Base-by-base conservation (phyloP, 352 stramenopile species). In the Peronospora tabacina region DNA sequence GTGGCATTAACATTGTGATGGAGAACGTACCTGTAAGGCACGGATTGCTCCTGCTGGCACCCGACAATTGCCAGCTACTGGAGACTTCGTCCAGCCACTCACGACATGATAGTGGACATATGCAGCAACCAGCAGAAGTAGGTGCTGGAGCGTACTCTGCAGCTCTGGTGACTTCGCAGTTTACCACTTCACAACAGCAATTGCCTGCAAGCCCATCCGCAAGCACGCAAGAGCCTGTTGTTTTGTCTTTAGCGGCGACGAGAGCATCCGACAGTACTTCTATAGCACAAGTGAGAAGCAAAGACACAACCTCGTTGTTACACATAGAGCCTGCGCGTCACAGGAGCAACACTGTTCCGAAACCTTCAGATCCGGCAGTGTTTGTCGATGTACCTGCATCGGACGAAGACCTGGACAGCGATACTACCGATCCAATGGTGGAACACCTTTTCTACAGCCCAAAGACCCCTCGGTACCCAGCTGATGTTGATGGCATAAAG, bases 361-460 rank as follows among this genome's bases (percentile, higher is more conserved):
- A 3, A 26, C 39, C 22, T 7, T 53, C 29, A 12, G 22, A 44
- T 22, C 24, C 13, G 6, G 0, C 62, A 6, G 71, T 82, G 17
- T 86, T 85, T 48, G 66, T 88, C 12, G 77, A 88, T 41, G 50
- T 74, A 6, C 59, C 72, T 9, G 80, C 70, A 1, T 84, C 74
- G 1, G 72, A 81, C 17, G 76, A 86, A 24, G 70, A 79, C 15
- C 65, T 68, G 35, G 61, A 62, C 16, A 88, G 77, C 53, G 77
- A 88, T 36, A 71, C 55, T 2, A 88, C 77, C n/a, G 77, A 88
- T 35, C 77, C 77, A 30, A 79, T 68, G 59, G 71, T 88, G 4
- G 62, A 84, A 52, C 75, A 88, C 41, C 49, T 88, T 13, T 88
- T 88, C 22, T 88, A 88, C 63, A 85, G 73, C n/a, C 70, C 77